Evolutionary conservation across 1,139 yeast genomes (phyloP), one percentile per base, ranked within the genome.

Genomic region (Sugiyamaella pinicola): DNA sequence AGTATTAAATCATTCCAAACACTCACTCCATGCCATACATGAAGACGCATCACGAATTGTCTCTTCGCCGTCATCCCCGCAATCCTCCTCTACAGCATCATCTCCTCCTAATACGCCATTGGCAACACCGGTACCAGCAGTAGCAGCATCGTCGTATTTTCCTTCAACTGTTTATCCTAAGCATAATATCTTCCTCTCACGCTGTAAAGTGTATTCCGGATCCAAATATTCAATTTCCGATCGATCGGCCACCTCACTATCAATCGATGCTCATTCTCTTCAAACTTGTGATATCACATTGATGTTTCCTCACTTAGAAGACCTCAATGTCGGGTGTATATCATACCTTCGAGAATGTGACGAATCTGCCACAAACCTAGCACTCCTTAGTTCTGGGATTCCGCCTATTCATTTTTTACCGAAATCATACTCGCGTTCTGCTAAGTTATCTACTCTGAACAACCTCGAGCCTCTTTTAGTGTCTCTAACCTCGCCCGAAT

Each of bases 1-100:
- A 12, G 37, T 31, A 22, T 19, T 33, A 13, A 43, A 43, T 26
- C 47, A 43, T 19, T 13, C 18, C 19, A 43, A 33, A 13, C 12
- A 22, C 19, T 8, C 17, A 8, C 12, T 13, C 26, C 29, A 33
- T 6, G 33, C 8, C 3, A 15, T 17, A 6, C 18, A 8, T 12
- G 37, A 18, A 5, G 26, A 28, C 24, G 12, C 22, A 18, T 17
- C 35, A 15, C 35, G 37, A 10, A 15, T 4, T 13, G 24, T 13
- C 3, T 49, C 42, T 18, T 29, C 48, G 3, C 47, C 39, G 13
- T n/a, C 29, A 15, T 33, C 55, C 17, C 47, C 55, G 22, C 10
- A 21, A 12, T 40, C 43, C n/a, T 10, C 33, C 15, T 46, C 39
- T 8, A 18, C 21, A 8, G 21, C 53, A 24, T 41, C 47, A 9